Conservation (phyloP, 2,329 filamentous ascomycete species). For the Davidsoniella eucalypti region DNA sequence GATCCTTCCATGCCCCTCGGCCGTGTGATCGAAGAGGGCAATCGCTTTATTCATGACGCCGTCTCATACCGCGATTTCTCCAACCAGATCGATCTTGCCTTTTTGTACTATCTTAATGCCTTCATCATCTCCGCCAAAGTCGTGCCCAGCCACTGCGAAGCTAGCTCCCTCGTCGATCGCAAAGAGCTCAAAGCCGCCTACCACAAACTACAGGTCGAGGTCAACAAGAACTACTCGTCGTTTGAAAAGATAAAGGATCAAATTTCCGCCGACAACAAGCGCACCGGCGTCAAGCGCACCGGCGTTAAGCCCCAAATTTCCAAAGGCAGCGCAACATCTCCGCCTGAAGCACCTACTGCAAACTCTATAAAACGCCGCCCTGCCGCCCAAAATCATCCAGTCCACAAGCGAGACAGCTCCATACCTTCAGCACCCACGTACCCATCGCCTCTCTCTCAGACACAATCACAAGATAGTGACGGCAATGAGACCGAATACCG, state of each 20-base stretch:
- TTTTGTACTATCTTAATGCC: constrained; percentile 71
- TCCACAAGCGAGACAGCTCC: constrained; percentile 3
- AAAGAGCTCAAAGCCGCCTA: constrained; percentile 33
- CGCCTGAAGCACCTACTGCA: background rate
- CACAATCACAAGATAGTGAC: background rate
- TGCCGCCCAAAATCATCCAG: background rate
- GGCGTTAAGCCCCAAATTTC: background rate
- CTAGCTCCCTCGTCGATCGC: constrained; percentile 43
- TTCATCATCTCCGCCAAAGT: constrained; percentile 62
- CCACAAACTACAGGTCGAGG: constrained; percentile 31
- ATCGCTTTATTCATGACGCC: constrained; percentile 40
- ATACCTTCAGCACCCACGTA: constrained; percentile 2
- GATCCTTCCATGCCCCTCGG: constrained; percentile 34
- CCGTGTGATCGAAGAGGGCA: constrained; percentile 35
- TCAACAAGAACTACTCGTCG: constrained; percentile 28
- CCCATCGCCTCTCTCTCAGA: constrained; percentile 6
- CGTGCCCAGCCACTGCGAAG: constrained; percentile 63
- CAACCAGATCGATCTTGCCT: constrained; percentile 53
- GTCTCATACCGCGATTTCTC: constrained; percentile 43
- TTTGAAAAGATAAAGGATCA: constrained; percentile 42
- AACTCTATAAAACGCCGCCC: background rate
- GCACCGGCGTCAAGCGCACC: constrained; percentile 39
- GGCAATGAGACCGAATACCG: background rate
- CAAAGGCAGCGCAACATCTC: background rate
- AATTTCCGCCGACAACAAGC: constrained; percentile 47